Base-by-base conservation (phyloP, 768 basidiomycete species). In the Dioszegia hungarica region DNA sequence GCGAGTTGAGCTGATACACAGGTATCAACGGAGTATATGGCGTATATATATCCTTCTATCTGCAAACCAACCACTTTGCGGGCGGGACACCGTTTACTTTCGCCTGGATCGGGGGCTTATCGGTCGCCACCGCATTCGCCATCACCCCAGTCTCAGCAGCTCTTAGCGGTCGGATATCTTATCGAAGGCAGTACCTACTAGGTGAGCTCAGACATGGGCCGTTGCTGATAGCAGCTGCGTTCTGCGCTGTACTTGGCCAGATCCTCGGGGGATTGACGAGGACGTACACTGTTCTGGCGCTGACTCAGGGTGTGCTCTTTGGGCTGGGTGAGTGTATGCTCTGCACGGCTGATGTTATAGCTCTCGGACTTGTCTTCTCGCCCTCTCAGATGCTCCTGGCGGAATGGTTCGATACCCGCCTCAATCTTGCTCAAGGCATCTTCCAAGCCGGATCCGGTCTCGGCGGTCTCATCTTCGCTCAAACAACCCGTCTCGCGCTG, bases 1-100 rank as follows among this genome's bases (percentile, higher is more conserved):
- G n/a, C 17, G 22, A 14, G n/a, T 20, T 4, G 17, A 17, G 31
- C 24, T 20, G 20, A 33, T 12, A 56, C n/a, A n/a, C 53, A 68
- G 70, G 70, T 33, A 56, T 64, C 28, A 70, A 70, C 41, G 62
- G 62, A 8, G 60, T 64, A 17, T 73, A 68, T 38, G 68, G 71
- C 17, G 66, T 73, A 4, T 73, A 65, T 57, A 54, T 48, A 2
- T 43, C 59, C 2, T 65, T 51, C 28, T 63, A 59, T 37, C 58
- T 62, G n/a, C 22, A 47, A 27, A 53, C 59, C 55, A 65, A 62
- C 44, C 54, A 63, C 31, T 65, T 62, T 22, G 38, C 39, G 29
- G 61, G 63, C 27, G 54, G 54, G 2, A 48, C 60, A 17, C 54
- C 62, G 25, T 46, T 67, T 25, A 41, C 57, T 0, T 67, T 63